A percentile compares a stretch with the other conserved stretches of the same genome.
Evolutionary conservation across 2,329 filamentous ascomycete genomes (phyloP).

Genomic region (Fusarium oxysporum): DNA sequence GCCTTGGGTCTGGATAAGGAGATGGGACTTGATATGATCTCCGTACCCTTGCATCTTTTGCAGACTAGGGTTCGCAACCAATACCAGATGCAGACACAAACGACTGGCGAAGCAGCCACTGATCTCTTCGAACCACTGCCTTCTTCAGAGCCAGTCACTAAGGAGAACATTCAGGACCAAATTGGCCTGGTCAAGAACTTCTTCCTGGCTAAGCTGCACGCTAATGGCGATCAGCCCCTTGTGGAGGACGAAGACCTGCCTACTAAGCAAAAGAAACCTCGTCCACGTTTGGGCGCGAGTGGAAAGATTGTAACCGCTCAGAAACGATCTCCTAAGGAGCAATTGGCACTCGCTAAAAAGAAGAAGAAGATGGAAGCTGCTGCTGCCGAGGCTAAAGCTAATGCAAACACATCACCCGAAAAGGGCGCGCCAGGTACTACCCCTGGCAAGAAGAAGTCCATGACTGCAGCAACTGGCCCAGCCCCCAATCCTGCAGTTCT

Average conservation of each 20-base stretch:
- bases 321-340: constrained; percentile 84
- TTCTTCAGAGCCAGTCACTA: constrained; percentile 80
- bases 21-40: constrained; percentile 86
- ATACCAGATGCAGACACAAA: constrained; percentile 79
- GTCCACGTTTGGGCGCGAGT: constrained; percentile 74
- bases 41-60: constrained; percentile 92
- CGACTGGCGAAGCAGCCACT: constrained; percentile 67
- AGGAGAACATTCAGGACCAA: constrained; percentile 80
- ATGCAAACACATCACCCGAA: constrained; percentile 51
- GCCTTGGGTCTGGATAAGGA: constrained; percentile 93
- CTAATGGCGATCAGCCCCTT: constrained; percentile 82
- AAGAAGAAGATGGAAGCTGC: constrained; percentile 81
- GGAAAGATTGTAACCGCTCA: constrained; percentile 89
- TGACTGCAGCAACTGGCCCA: constrained; percentile 51
- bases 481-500: constrained; percentile 55
- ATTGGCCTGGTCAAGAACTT: constrained; percentile 92
- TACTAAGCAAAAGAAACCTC: constrained; percentile 84
- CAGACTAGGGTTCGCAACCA: constrained; percentile 90
- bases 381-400: constrained; percentile 61
- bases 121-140: constrained; percentile 76
- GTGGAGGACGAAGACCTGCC: constrained; percentile 96
- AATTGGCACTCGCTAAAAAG: constrained; percentile 86
- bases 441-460: constrained; percentile 66
- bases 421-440: constrained; percentile 54
- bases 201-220: constrained; percentile 89